phyloP scores from a whole-genome alignment of 2,329 filamentous ascomycete genomes.

The Cladosporium sp. region DNA sequence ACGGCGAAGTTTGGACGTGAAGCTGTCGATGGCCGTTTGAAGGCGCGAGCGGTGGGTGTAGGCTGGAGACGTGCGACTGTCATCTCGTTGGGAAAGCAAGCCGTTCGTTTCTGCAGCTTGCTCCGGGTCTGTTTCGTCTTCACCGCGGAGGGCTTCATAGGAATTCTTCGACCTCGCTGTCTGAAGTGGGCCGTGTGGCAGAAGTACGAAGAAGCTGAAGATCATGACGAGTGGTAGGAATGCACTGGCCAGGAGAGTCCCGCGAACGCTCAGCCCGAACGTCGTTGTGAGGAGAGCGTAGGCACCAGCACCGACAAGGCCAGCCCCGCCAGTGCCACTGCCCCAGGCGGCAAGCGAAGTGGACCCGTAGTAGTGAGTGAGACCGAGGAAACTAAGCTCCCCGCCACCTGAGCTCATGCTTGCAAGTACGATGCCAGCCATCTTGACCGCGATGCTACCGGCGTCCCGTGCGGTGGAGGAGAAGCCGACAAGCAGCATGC shows the following conservation, averaged over 20 bases:
- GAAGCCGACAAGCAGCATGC: slow-evolving; percentile 84
- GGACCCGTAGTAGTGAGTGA: slow-evolving; percentile 89
- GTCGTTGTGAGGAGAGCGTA: slow-evolving; percentile 83
- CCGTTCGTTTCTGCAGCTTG: slow-evolving; percentile 32
- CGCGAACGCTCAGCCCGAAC: slow-evolving; percentile 65
- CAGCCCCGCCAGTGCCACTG: slow-evolving; percentile 83
- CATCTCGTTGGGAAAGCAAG: slow-evolving; percentile 25
- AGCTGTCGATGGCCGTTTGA: slow-evolving; percentile 11
- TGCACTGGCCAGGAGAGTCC: slow-evolving; percentile 70
- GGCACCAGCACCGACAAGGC: slow-evolving; percentile 75
- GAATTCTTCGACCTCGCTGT: slow-evolving; percentile 35
- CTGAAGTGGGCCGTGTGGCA: slow-evolving; percentile 64
- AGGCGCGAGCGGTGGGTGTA: slow-evolving; percentile 10
- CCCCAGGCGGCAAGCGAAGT: slow-evolving; percentile 87
- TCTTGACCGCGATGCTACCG: slow-evolving; percentile 62
- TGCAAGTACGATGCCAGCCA: slow-evolving; percentile 76
- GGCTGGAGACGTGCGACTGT: slow-evolving; percentile 26
- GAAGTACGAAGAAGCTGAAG: slow-evolving; percentile 72
- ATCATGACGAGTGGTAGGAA: slow-evolving; percentile 78
- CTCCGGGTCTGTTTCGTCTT: slow-evolving; percentile 36
- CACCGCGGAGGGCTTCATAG: slow-evolving; percentile 50
- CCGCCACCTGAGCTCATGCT: slow-evolving; percentile 81
- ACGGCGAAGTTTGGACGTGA: slow-evolving; percentile 49
- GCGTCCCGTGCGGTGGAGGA: slow-evolving; percentile 49
- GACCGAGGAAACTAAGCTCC: slow-evolving; percentile 81